phyloP scores from a whole-genome alignment of 129 eudicot species.

The Chrysanthemum lavandulifolium region DNA sequence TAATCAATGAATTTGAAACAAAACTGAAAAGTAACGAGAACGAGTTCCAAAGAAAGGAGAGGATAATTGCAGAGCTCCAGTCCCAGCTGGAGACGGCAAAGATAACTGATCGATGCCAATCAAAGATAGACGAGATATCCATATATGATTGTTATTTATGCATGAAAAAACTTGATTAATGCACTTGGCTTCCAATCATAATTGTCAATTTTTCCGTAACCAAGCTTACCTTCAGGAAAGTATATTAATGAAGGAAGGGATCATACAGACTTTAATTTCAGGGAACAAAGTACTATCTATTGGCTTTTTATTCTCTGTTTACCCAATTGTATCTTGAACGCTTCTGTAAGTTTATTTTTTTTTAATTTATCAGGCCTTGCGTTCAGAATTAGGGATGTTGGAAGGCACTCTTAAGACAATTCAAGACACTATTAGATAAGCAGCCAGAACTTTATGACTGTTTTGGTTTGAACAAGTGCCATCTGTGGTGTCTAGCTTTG shows the following conservation, averaged over 20 bases:
- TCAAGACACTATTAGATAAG: conserved; percentile 54
- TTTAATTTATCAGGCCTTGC: conserved; percentile 43
- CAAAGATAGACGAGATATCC: conserved; percentile 56
- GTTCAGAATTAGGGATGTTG: conserved; percentile 48
- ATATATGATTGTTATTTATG: conserved; percentile 1
- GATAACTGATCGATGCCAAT: neutral
- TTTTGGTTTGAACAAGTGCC: conserved; percentile 97
- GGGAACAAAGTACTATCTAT: conserved; percentile 47
- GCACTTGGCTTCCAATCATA: conserved; percentile 12
- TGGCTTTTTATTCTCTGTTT: conserved; percentile 20
- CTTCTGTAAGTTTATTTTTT: neutral
- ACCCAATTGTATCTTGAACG: neutral
- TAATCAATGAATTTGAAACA: conserved; percentile 47
- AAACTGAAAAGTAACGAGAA: conserved; percentile 34
- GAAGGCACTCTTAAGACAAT: conserved; percentile 39
- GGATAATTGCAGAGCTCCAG: conserved; percentile 45
- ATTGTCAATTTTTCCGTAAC: conserved; percentile 42
- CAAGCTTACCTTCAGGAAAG: conserved; percentile 55
- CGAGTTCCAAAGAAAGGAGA: conserved; percentile 48
- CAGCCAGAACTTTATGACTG: conserved; percentile 85
- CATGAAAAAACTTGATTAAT: conserved; percentile 8
- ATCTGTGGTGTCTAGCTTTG: conserved; percentile 73
- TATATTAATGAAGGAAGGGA: conserved; percentile 40
- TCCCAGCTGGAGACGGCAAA: conserved; percentile 48
- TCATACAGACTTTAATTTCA: conserved; percentile 44